Evolutionary conservation across 371 early-diverging fungal genomes (phyloP), one percentile per base, ranked within the genome.

Genomic region (Saksenaea oblongispora): DNA sequence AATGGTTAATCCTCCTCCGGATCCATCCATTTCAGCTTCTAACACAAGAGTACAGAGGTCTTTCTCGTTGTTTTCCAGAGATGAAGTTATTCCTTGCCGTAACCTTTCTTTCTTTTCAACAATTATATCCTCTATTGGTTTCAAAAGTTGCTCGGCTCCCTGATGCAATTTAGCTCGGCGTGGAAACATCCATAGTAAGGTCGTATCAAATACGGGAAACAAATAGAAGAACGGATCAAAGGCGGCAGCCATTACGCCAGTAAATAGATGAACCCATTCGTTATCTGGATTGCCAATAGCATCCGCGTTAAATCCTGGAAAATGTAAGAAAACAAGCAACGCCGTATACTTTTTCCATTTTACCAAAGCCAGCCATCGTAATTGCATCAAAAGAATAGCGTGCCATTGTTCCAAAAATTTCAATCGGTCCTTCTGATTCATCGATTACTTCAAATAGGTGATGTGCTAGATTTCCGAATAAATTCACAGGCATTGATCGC

Each of bases 161-260:
- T 65, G 57, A 62, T 74, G 76, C 27, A 66, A 58, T 15, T 62
- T 66, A 11, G 69, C 73, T 35, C 76, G 58, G 9, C 67, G 73
- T 8, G 66, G 70, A 35, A 78, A 70, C 57, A 77, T 27, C 56
- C 59, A 56, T 15, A 42, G 37, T 3, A 70, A 36, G 10, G 53
- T 56, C 41, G 61, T 55, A 36, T 84, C 84, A 13, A 84, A 73
- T 54, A 73, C 66, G 8, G 84, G 84, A 13, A 83, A 75, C 63
- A 79, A 54, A 18, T 70, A 65, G 62, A 73, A 81, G 8, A 79
- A 42, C 4, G 82, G 82, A 54, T 74, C 61, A 7, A 69, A 61
- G 10, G 61, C 18, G n/a, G 35, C 62, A 7, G 26, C 24, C 3
- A 61, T 47, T 11, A 67, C 34, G 11, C 22, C 36, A 39, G 64